A percentile compares a stretch with the other conserved stretches of the same genome.
Evolutionary conservation across 352 stramenopile species (phyloP).

Genomic region (Achlya hypogyna): DNA sequence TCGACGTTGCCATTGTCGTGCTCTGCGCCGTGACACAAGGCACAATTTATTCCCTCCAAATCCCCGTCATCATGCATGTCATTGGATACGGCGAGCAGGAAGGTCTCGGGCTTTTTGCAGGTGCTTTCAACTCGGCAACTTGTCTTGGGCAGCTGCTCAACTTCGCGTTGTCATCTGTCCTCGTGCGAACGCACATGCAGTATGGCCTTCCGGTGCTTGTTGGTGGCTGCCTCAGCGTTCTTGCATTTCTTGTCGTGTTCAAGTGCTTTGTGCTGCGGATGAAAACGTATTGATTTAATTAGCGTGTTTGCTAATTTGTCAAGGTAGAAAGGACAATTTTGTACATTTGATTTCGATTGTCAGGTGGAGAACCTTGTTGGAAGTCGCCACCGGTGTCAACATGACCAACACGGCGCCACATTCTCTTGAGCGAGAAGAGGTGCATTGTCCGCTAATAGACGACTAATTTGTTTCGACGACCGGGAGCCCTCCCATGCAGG

Average conservation of each 20-base stretch:
- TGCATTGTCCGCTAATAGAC: too few species aligned
- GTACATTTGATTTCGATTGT: too few species aligned
- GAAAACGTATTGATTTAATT: neutral
- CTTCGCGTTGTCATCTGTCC: constrained; percentile 40
- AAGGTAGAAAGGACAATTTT: too few species aligned
- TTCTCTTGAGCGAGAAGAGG: too few species aligned
- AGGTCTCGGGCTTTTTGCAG: constrained; percentile 61
- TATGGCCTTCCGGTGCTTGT: constrained; percentile 60
- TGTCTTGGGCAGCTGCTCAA: constrained; percentile 65
- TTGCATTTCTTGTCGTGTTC: constrained; percentile 35
- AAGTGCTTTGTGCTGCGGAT: neutral
- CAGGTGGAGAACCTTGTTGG: too few species aligned
- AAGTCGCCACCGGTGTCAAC: too few species aligned
- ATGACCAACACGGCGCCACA: too few species aligned
- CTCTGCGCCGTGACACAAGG: constrained; percentile 38
- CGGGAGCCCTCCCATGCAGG: too few species aligned
- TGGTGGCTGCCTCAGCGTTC: constrained; percentile 45
- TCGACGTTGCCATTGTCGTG: constrained; percentile 41
- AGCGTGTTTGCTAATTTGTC: neutral
- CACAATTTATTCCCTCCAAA: neutral
- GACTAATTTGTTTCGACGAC: too few species aligned
- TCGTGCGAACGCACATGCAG: constrained; percentile 50
- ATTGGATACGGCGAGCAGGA: constrained; percentile 19
- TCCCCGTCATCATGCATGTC: constrained; percentile 6
- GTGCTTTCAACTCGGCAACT: constrained; percentile 64